Evolutionary conservation across 345 rosid species (phyloP).

Genomic region (Eutrema yunnanense): DNA sequence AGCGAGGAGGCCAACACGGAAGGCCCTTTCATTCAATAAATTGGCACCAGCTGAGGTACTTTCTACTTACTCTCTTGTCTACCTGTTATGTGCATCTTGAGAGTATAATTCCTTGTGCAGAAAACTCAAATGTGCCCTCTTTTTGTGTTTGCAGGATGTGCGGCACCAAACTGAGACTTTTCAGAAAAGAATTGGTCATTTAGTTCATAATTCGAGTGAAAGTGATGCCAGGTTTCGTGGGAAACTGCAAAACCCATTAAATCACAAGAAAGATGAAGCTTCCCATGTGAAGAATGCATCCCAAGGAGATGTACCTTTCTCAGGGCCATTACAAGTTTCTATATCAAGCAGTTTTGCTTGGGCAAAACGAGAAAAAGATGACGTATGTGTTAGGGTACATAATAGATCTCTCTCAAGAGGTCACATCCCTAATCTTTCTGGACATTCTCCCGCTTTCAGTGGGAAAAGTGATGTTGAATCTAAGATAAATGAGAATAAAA

Average conservation of each 20-base stretch:
- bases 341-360: slow-evolving; percentile 89
- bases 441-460: slow-evolving; percentile 40
- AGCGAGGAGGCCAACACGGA: slow-evolving; percentile 60
- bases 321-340: slow-evolving; percentile 84
- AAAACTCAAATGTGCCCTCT: neutral
- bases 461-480: slow-evolving; percentile 40
- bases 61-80: slow-evolving; percentile 15
- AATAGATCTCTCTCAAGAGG: slow-evolving; percentile 61
- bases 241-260: slow-evolving; percentile 42
- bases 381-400: slow-evolving; percentile 43
- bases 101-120: neutral
- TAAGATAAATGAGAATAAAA: slow-evolving; percentile 35
- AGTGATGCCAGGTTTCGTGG: slow-evolving; percentile 30
- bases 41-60: slow-evolving; percentile 72
- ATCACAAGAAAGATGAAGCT: slow-evolving; percentile 48
- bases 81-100: neutral
- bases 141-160: slow-evolving; percentile 47
- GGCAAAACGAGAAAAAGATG: slow-evolving; percentile 77
- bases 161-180: slow-evolving; percentile 32
- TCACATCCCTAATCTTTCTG: slow-evolving; percentile 42
- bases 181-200: slow-evolving; percentile 31
- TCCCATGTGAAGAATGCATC: slow-evolving; percentile 79
- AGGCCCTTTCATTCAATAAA: slow-evolving; percentile 48
- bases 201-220: slow-evolving; percentile 26
- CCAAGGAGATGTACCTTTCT: slow-evolving; percentile 84